Evolutionary conservation across 352 stramenopile species (phyloP).

Genomic region (Globisporangium ultimum): DNA sequence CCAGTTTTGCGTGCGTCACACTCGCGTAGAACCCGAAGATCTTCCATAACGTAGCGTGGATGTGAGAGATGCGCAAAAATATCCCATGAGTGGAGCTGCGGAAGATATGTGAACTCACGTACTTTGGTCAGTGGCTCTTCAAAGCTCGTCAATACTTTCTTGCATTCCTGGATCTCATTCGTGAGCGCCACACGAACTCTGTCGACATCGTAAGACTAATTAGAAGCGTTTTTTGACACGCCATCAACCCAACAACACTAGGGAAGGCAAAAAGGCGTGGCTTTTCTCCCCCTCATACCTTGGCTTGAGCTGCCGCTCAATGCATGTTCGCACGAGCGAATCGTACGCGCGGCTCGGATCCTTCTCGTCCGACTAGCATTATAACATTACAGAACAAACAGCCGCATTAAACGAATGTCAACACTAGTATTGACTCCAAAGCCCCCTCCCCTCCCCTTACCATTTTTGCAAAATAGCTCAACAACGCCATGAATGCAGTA

Average conservation of each 20-base stretch:
- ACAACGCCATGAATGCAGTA: conserved; percentile 58
- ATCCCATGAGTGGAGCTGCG: not conserved
- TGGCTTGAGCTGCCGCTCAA: conserved; percentile 68
- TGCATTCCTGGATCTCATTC: conserved; percentile 67
- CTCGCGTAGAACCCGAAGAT: conserved; percentile 60
- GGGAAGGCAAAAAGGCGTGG: too few relatives aligned
- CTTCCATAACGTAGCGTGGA: conserved; percentile 12
- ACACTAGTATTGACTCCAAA: not conserved
- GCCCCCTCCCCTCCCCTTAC: conserved; percentile 19
- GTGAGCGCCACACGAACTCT: conserved; percentile 39
- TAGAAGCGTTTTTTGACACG: not conserved
- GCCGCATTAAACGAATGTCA: not conserved
- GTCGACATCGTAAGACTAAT: not conserved
- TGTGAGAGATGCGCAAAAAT: not conserved
- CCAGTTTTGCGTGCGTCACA: conserved; percentile 45
- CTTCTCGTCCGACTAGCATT: conserved; percentile 43
- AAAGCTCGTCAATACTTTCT: conserved; percentile 49
- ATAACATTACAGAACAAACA: not conserved
- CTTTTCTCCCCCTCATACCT: conserved; percentile 13
- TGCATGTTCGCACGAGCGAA: conserved; percentile 55
- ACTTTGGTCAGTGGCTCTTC: conserved; percentile 62
- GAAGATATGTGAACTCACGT: not conserved
- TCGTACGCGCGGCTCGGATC: conserved; percentile 54
- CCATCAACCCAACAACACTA: not conserved
- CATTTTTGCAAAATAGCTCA: conserved; percentile 71